These are phyloP conservation scores for Myochromella boudieri DNA, from an alignment of 768 basidiomycete species.

Conservation along the genomic window DNA sequence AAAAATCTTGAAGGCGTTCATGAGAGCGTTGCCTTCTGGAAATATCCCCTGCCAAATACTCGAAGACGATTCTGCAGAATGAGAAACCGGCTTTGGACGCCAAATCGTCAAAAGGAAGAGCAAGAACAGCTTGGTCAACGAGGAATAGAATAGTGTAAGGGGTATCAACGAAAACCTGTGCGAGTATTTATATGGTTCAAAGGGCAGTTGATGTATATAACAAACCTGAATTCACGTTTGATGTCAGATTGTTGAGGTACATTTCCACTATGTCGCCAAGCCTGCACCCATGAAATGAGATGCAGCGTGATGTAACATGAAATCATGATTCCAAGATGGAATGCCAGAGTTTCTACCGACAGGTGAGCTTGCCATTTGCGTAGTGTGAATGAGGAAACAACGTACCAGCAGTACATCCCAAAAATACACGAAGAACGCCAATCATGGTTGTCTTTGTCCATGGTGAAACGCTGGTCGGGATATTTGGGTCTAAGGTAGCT, in stretches of 20 bases:
- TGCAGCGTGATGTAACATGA: conserved; percentile 55
- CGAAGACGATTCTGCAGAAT: conserved; percentile 22
- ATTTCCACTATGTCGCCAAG: conserved; percentile 20
- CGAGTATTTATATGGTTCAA: not conserved
- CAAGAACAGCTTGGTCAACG: conserved; percentile 79
- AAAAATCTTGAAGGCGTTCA: conserved; percentile 50
- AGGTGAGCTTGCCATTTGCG: not conserved
- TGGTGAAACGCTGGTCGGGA: conserved; percentile 35
- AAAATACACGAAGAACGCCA: conserved; percentile 56
- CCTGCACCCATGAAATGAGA: conserved; percentile 34
- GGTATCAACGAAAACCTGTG: conserved; percentile 71
- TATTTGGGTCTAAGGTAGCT: conserved; percentile 37
- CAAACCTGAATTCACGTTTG: conserved; percentile 62
- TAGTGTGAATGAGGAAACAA: not conserved
- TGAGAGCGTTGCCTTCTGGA: conserved; percentile 31
- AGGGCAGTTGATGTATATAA: not conserved
- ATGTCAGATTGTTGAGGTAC: conserved; percentile 42
- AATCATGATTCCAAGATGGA: conserved; percentile 65
- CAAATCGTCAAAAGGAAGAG: conserved; percentile 82
- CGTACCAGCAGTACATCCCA: conserved; percentile 64
- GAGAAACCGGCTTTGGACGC: conserved; percentile 43
- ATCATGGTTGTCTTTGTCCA: conserved; percentile 53
- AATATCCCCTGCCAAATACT: conserved; percentile 26
- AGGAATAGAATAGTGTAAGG: conserved; percentile 80
- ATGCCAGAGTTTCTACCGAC: conserved; percentile 66